Conservation (phyloP, 306 rosid genomes). For the Abrus precatorius region DNA sequence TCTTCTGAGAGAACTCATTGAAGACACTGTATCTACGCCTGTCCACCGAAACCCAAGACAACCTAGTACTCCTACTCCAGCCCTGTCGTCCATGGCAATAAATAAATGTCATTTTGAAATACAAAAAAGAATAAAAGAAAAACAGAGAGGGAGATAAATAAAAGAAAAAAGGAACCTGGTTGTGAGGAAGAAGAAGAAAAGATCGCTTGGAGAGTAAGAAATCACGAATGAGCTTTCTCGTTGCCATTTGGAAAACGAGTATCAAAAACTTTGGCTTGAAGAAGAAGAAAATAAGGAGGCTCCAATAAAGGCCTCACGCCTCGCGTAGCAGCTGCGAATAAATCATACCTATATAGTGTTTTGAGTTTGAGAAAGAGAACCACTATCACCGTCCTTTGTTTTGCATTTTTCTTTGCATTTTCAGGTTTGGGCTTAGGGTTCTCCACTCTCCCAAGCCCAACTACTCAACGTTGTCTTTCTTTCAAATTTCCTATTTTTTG, state of each 20-base stretch:
- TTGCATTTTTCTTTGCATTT: not conserved
- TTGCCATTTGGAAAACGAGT: constrained; percentile 52
- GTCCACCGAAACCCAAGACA: constrained; percentile 55
- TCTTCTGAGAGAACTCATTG: constrained; percentile 79
- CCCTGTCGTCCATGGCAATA: constrained; percentile 43
- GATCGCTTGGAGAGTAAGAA: constrained; percentile 63
- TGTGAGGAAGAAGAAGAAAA: constrained; percentile 56
- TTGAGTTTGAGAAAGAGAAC: not conserved
- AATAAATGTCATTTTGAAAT: not conserved
- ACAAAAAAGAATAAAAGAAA: not conserved
- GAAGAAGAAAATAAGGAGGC: not conserved
- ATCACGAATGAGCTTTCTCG: constrained; percentile 82
- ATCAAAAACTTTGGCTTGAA: not conserved
- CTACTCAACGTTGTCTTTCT: too few species aligned
- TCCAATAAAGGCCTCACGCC: too few species aligned
- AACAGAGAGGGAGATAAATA: not conserved
- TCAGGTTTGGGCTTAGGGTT: not conserved
- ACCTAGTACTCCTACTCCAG: constrained; percentile 48
- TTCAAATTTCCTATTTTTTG: too few species aligned
- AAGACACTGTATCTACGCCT: constrained; percentile 69
- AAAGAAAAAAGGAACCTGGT: constrained; percentile 52
- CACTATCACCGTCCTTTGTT: not conserved
- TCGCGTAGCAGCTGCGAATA: not conserved
- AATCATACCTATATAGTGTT: not conserved
- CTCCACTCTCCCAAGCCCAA: too few species aligned